Evolutionary conservation across 108 stramenopile species (phyloP).

Genomic region (Skeletonema menzelii): DNA sequence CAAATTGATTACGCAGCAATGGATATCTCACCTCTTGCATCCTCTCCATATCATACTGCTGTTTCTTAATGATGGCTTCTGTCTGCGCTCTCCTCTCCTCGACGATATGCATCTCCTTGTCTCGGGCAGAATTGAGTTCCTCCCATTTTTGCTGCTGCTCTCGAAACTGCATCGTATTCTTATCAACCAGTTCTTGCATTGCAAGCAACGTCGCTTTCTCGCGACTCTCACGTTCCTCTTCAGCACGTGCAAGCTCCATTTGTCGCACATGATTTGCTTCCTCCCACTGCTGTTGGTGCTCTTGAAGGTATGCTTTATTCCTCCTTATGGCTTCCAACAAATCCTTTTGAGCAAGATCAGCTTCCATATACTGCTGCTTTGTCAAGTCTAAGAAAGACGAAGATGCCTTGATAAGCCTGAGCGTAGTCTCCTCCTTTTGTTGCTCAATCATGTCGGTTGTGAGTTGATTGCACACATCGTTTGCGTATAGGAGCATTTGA

Average conservation of each 20-base stretch:
- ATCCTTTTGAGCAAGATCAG: conserved; percentile 1
- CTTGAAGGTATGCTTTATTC: background rate
- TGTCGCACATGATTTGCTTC: background rate
- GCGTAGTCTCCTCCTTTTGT: conserved; percentile 36
- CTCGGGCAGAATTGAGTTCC: background rate
- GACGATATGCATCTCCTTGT: background rate
- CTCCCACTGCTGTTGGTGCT: background rate
- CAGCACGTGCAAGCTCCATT: background rate
- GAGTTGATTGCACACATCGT: conserved; percentile 20
- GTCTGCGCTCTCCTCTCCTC: conserved; percentile 8
- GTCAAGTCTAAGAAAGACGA: conserved; percentile 22
- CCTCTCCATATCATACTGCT: conserved; percentile 6
- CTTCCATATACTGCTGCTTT: conserved; percentile 9
- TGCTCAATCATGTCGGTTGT: conserved; percentile 25
- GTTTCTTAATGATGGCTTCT: conserved; percentile 9
- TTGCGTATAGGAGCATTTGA: conserved; percentile 28
- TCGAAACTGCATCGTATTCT: conserved; percentile 6
- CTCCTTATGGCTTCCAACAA: background rate
- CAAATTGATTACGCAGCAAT: background rate
- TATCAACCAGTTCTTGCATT: conserved; percentile 11
- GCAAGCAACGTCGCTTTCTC: background rate
- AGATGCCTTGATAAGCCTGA: conserved; percentile 20
- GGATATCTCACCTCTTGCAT: conserved; percentile 26
- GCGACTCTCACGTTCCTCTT: background rate
- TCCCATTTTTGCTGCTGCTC: conserved; percentile 4